phyloP scores from a whole-genome alignment of 2,329 filamentous ascomycete genomes.

The Sphaceloma murrayae region DNA sequence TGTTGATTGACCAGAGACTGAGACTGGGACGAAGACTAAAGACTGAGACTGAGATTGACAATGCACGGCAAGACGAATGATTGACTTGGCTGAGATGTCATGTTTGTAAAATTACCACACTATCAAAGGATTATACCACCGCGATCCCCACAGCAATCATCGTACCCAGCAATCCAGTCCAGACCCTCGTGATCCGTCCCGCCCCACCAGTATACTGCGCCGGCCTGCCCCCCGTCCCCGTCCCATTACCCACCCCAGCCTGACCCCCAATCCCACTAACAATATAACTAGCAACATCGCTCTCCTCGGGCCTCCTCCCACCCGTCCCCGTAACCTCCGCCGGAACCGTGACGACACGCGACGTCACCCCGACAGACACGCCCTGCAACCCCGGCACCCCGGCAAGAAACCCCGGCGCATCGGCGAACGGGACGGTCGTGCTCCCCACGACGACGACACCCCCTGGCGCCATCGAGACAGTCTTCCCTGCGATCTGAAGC shows the following conservation, averaged over 20 bases:
- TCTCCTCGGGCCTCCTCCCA: background rate
- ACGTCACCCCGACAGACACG: background rate
- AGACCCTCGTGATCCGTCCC: too few species aligned
- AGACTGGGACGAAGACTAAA: background rate
- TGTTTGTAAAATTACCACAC: too few species aligned
- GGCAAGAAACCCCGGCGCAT: background rate
- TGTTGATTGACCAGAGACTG: background rate
- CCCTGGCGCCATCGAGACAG: background rate
- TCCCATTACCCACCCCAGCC: background rate
- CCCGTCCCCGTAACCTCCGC: background rate
- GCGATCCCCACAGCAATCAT: too few species aligned
- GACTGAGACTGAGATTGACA: background rate
- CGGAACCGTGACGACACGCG: background rate
- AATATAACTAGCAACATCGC: slow-evolving; percentile 4
- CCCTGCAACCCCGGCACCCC: background rate
- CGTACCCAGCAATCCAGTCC: too few species aligned
- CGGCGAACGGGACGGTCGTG: background rate
- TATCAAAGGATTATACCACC: too few species aligned
- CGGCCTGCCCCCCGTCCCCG: slow-evolving; percentile 3
- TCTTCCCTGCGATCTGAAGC: background rate
- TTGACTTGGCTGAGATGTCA: too few species aligned
- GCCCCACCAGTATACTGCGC: slow-evolving; percentile 4
- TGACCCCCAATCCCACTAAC: background rate
- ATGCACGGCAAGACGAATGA: background rate
- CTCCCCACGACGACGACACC: background rate